These are phyloP conservation scores for Onygenales sp. DNA, from an alignment of 2,329 filamentous ascomycete species.

Conservation along the genomic window DNA sequence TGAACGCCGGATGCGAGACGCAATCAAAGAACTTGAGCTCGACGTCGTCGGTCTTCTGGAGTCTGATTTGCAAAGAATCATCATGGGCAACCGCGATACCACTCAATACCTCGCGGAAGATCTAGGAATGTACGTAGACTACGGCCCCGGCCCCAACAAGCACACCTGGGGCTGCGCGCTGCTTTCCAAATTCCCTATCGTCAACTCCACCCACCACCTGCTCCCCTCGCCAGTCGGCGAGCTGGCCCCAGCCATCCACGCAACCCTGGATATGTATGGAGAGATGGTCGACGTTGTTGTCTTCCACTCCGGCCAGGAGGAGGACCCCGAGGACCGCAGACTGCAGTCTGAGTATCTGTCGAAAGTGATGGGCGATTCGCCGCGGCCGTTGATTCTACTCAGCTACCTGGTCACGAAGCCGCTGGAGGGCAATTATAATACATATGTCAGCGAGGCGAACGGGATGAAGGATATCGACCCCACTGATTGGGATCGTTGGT, in stretches of 20 bases:
- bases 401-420: conserved; percentile 90
- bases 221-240: conserved; percentile 90
- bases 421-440: conserved; percentile 90
- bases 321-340: conserved; percentile 83
- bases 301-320: conserved; percentile 97
- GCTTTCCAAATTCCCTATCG: conserved; percentile 92
- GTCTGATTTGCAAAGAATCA: conserved; percentile 89
- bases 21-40: conserved; percentile 89
- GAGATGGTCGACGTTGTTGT: conserved; percentile 87
- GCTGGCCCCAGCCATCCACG: conserved; percentile 89
- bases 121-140: conserved; percentile 97
- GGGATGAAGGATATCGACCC: conserved; percentile 95
- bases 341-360: conserved; percentile 80
- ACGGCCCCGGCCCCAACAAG: conserved; percentile 94
- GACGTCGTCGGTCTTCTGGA: conserved; percentile 94
- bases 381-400: conserved; percentile 73
- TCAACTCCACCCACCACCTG: conserved; percentile 94
- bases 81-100: conserved; percentile 97
- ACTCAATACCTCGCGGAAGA: conserved; percentile 94
- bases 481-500: conserved; percentile 94
- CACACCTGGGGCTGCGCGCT: conserved; percentile 95
- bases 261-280: conserved; percentile 90
- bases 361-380: conserved; percentile 73
- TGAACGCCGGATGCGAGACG: conserved; percentile 83
- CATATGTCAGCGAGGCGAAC: conserved; percentile 73